Conservation (phyloP, 169 alveolate species). For the Plasmodium knowlesi region DNA sequence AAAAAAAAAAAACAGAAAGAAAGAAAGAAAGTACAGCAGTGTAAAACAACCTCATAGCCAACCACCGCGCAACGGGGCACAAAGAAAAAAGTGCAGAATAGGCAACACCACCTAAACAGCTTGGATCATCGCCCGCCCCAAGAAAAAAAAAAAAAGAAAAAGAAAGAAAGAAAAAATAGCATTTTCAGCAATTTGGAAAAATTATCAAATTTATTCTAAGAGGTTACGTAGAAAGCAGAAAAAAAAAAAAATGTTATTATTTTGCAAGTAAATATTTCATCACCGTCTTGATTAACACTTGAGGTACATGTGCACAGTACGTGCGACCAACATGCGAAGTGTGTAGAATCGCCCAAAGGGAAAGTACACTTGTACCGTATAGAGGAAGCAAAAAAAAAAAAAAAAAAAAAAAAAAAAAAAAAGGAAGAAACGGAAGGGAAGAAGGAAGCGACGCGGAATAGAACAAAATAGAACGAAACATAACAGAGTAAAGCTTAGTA, state of each 20-base stretch:
- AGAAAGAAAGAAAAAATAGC: not conserved
- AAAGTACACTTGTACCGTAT: not conserved
- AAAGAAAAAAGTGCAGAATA: not conserved
- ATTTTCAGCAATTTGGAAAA: not conserved
- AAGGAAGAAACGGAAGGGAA: not conserved
- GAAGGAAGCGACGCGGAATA: not conserved
- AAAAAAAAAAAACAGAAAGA: not conserved
- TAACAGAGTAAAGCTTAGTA: not conserved
- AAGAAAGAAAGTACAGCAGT: not conserved
- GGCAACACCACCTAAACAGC: not conserved
- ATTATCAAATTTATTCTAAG: not conserved
- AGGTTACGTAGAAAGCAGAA: not conserved
- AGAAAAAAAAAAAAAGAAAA: not conserved
- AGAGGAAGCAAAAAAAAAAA: not conserved
- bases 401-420: not conserved
- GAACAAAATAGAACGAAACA: not conserved
- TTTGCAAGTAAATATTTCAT: not conserved
- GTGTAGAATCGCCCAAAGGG: not conserved
- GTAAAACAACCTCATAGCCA: not conserved
- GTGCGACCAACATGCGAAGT: not conserved
- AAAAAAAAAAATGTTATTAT: not conserved
- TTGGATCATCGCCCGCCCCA: not conserved
- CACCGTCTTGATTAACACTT: not conserved
- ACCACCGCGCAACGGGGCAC: not conserved
- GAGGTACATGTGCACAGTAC: not conserved